A percentile compares a stretch with the other conserved stretches of the same genome.
Evolutionary conservation across 2,329 filamentous ascomycete genomes (phyloP).

Genomic region (Talaromyces sp.): DNA sequence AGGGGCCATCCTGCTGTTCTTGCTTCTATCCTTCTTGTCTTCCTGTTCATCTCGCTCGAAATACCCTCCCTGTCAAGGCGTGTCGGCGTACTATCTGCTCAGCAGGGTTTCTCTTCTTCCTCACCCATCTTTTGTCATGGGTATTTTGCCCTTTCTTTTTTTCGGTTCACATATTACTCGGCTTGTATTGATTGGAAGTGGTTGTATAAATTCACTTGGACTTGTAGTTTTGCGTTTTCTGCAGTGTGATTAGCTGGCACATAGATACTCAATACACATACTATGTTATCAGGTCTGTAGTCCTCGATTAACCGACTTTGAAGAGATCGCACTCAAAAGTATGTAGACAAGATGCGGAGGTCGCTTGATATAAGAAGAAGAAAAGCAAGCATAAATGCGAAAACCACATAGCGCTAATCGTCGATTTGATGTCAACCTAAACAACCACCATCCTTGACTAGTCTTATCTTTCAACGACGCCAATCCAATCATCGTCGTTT

Average conservation of each 20-base stretch:
- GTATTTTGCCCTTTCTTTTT: neutral
- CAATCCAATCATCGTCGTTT: neutral
- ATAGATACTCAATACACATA: neutral
- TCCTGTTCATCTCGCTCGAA: constrained; percentile 5
- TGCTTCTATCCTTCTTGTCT: neutral
- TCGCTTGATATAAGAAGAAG: neutral
- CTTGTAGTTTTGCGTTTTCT: neutral
- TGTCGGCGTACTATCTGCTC: neutral
- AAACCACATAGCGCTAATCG: neutral
- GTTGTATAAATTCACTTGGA: neutral
- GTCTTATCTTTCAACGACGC: constrained; percentile 1
- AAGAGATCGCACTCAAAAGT: neutral
- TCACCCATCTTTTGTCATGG: neutral
- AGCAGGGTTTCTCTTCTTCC: neutral
- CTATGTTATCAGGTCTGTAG: neutral
- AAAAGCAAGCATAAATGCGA: neutral
- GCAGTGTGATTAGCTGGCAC: neutral
- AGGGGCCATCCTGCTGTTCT: neutral
- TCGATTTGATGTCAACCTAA: neutral
- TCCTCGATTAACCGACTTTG: neutral
- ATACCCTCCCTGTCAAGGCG: constrained; percentile 13
- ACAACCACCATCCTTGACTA: neutral
- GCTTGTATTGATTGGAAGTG: neutral
- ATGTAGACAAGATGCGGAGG: neutral
- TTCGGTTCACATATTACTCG: neutral